Conservation (phyloP, 139 green algal genomes). For the Asterochloris erici region DNA sequence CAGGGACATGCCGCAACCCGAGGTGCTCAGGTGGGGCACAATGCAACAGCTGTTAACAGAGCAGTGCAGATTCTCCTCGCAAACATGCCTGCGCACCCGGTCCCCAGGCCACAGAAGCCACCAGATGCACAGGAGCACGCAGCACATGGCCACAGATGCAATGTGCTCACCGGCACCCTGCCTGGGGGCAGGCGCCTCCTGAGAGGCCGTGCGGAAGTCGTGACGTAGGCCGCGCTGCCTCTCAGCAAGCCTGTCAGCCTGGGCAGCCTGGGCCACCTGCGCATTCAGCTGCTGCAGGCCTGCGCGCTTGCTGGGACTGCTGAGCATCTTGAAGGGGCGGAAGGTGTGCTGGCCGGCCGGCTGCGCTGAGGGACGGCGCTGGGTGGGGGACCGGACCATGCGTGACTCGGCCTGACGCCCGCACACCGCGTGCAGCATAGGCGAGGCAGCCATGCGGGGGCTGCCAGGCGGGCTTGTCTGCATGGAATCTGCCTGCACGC, state of each 20-base stretch:
- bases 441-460: background rate
- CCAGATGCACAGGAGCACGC: too few species aligned
- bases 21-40: too few species aligned
- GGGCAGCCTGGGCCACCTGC: slow-evolving; percentile 9
- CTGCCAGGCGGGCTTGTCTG: background rate
- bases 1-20: too few species aligned
- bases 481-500: background rate
- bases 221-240: slow-evolving; percentile 7
- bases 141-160: too few species aligned
- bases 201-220: slow-evolving; percentile 5
- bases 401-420: background rate
- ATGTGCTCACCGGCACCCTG: too few species aligned
- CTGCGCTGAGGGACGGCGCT: slow-evolving; percentile 10
- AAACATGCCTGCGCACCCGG: too few species aligned
- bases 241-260: slow-evolving; percentile 1
- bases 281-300: slow-evolving; percentile 15
- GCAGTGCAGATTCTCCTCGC: too few species aligned
- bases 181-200: background rate
- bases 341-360: slow-evolving; percentile 9
- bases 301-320: background rate
- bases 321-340: slow-evolving; percentile 14
- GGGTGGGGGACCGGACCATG: background rate
- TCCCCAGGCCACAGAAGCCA: too few species aligned
- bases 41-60: too few species aligned
- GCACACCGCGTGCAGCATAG: background rate